These are phyloP conservation scores for Phytophthora capsici DNA, from an alignment of 352 stramenopile genomes.

Conservation along the genomic window DNA sequence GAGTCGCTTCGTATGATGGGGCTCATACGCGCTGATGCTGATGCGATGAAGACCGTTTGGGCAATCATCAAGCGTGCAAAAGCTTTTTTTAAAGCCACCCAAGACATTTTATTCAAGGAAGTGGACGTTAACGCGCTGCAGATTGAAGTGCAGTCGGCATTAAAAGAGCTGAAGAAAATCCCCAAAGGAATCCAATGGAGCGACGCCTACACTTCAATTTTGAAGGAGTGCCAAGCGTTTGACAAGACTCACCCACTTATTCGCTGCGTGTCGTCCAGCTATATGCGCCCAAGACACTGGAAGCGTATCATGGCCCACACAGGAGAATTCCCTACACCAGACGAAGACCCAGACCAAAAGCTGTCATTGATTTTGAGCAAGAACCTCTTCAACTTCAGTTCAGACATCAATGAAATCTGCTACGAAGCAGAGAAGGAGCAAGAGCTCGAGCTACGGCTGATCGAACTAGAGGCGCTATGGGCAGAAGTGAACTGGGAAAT, in stretches of 20 bases:
- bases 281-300: conserved; percentile 96
- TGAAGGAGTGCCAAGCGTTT: conserved; percentile 82
- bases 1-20: conserved; percentile 88
- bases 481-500: conserved; percentile 94
- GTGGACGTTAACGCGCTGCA: conserved; percentile 95
- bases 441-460: conserved; percentile 93
- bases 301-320: conserved; percentile 91
- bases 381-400: conserved; percentile 94
- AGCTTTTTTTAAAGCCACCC: conserved; percentile 69
- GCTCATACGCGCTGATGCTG: conserved; percentile 83
- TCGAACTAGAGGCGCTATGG: conserved; percentile 93
- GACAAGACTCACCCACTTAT: conserved; percentile 88
- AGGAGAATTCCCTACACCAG: conserved; percentile 91
- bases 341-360: conserved; percentile 92
- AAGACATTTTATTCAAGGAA: conserved; percentile 90
- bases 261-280: conserved; percentile 74
- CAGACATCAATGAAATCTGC: conserved; percentile 96
- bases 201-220: conserved; percentile 88
- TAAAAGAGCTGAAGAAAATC: conserved; percentile 94
- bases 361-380: conserved; percentile 92
- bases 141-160: conserved; percentile 93
- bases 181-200: conserved; percentile 94
- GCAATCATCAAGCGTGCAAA: conserved; percentile 81
- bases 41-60: conserved; percentile 84
- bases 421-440: conserved; percentile 97